Evolutionary conservation across 768 basidiomycete genomes (phyloP).

Genomic region (Termitomyces sp.): DNA sequence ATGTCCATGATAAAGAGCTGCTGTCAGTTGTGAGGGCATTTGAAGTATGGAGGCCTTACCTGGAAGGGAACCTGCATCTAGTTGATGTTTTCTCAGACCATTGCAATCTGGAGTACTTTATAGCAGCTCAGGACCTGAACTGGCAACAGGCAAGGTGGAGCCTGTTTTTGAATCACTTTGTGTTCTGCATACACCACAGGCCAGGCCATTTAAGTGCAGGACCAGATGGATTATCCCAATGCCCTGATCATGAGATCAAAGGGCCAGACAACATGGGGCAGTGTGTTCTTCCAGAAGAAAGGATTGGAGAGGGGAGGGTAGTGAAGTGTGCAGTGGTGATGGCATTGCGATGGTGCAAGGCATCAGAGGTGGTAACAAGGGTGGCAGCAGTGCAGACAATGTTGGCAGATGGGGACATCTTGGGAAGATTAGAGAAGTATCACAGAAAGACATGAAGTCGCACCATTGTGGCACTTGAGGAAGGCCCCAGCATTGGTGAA

Average conservation of each 20-base stretch:
- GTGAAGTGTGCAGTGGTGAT: too few species aligned
- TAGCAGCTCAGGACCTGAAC: too few species aligned
- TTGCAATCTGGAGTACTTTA: too few species aligned
- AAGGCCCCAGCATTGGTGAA: neutral
- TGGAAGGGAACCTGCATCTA: neutral
- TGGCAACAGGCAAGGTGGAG: too few species aligned
- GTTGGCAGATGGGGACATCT: too few species aligned
- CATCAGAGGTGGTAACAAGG: too few species aligned
- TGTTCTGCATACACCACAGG: conserved; percentile 1
- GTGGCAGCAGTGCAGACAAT: neutral
- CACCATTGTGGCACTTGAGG: neutral
- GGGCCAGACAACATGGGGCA: too few species aligned
- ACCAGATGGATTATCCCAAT: neutral
- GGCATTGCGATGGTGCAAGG: neutral
- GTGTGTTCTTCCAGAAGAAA: neutral
- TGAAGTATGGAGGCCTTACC: conserved; percentile 14
- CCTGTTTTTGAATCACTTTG: too few species aligned
- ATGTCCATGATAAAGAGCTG: too few species aligned
- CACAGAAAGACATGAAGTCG: too few species aligned
- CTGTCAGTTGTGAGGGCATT: conserved; percentile 36
- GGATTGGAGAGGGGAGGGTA: neutral
- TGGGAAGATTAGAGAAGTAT: too few species aligned
- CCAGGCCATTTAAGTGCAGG: neutral
- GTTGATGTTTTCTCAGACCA: too few species aligned
- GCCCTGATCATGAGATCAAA: neutral